A percentile compares a stretch with the other conserved stretches of the same genome.
Conservation (phyloP, 139 green algal species). For the Chlorella ohadii region DNA sequence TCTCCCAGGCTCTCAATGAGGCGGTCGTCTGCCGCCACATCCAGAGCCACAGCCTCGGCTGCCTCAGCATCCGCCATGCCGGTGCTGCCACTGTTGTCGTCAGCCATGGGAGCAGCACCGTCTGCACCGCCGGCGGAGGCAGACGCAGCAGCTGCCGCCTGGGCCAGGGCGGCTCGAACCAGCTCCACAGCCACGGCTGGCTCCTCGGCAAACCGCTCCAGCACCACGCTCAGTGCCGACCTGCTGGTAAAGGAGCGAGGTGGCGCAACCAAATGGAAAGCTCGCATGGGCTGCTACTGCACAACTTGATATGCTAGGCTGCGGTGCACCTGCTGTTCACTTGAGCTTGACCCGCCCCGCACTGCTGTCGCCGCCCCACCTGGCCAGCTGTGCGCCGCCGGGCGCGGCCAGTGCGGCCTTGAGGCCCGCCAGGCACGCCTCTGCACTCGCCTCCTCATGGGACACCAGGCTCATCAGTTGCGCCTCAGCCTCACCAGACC, state of each 20-base stretch:
- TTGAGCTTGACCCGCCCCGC: too few species aligned
- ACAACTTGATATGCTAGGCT: too few species aligned
- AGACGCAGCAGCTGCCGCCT: background rate
- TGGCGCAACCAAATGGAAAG: background rate
- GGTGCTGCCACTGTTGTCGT: background rate
- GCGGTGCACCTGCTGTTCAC: too few species aligned
- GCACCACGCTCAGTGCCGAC: conserved; percentile 23
- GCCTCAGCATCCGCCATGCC: background rate
- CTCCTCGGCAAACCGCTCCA: conserved; percentile 34
- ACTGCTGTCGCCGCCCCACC: background rate
- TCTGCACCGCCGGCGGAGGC: too few species aligned
- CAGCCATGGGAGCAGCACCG: too few species aligned
- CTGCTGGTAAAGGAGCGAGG: background rate
- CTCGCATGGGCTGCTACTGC: background rate
- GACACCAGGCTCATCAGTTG: conserved; percentile 36
- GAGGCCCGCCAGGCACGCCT: conserved; percentile 26
- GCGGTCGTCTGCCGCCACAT: conserved; percentile 23
- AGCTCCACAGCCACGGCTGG: conserved; percentile 14
- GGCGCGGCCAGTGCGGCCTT: conserved; percentile 14
- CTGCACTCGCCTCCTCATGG: conserved; percentile 27
- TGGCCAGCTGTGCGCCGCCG: conserved; percentile 20
- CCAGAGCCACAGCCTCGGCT: conserved; percentile 19
- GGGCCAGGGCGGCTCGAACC: background rate
- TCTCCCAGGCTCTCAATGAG: conserved; percentile 14
- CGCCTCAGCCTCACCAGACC: conserved; percentile 7